Conservation (phyloP, 2,329 filamentous ascomycete species). For the Curvularia lunata region DNA sequence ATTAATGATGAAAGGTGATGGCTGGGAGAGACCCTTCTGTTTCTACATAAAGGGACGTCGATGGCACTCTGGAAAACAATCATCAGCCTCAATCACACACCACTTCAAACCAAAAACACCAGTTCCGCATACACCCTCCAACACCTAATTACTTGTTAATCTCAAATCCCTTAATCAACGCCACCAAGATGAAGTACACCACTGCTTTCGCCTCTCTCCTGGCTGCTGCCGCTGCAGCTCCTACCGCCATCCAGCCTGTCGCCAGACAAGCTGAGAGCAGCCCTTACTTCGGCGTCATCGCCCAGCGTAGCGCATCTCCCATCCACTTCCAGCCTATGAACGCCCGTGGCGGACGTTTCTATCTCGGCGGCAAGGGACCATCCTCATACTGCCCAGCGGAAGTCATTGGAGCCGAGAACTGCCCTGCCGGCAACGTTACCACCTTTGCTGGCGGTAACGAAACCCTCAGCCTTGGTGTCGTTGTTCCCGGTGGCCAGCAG, state of each 20-base stretch:
- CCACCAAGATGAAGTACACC: conserved; percentile 45
- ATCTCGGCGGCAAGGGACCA: conserved; percentile 54
- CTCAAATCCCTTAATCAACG: conserved; percentile 2
- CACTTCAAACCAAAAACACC: background rate
- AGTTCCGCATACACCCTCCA: background rate
- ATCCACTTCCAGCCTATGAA: conserved; percentile 58
- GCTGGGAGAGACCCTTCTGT: background rate
- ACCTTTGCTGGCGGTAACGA: conserved; percentile 50
- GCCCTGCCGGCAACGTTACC: conserved; percentile 57
- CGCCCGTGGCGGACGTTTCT: conserved; percentile 59
- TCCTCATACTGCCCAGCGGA: conserved; percentile 57
- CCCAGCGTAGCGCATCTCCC: conserved; percentile 54
- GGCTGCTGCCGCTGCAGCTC: conserved; percentile 14
- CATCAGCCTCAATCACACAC: background rate
- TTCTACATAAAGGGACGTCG: conserved; percentile 3
- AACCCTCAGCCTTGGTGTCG: conserved; percentile 51
- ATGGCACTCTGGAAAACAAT: background rate
- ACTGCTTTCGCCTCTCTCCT: conserved; percentile 19
- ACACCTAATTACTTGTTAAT: conserved; percentile 18
- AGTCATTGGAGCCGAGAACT: conserved; percentile 44
- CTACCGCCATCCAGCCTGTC: conserved; percentile 24
- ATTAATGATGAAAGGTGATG: conserved; percentile 6
- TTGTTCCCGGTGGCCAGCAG: conserved; percentile 68
- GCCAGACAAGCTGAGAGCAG: conserved; percentile 7
- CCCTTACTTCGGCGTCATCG: conserved; percentile 54